Evolutionary conservation across 1,284 basidiomycete species (phyloP).

Genomic region (Moesziomyces aphidis): DNA sequence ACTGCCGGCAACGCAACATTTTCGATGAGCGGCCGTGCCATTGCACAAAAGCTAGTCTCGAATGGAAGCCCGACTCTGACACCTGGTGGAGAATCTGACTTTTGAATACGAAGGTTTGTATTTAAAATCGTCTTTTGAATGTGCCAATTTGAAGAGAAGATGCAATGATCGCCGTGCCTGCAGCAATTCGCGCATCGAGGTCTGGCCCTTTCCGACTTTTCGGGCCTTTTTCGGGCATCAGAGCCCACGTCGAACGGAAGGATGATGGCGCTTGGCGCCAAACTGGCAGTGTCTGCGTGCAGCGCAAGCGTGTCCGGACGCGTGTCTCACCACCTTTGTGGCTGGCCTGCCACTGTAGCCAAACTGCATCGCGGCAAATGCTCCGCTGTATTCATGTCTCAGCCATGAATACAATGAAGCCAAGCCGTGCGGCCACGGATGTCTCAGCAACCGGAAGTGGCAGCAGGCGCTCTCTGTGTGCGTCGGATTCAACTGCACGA

Average conservation of each 20-base stretch:
- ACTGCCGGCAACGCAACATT: too few species aligned
- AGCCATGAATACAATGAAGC: neutral
- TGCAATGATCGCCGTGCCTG: neutral
- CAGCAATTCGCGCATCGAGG: neutral
- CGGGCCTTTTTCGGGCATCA: neutral
- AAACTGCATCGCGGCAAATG: too few species aligned
- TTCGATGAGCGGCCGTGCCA: neutral
- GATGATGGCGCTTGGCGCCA: too few species aligned
- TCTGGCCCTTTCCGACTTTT: neutral
- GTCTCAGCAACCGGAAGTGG: neutral
- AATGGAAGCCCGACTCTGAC: conserved; percentile 8
- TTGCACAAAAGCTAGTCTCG: too few species aligned
- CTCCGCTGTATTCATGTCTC: too few species aligned
- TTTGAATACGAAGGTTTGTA: too few species aligned
- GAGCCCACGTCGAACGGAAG: conserved; percentile 8
- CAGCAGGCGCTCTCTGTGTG: neutral
- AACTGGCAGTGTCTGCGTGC: neutral
- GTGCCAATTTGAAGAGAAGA: neutral
- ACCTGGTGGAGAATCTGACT: neutral
- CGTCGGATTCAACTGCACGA: too few species aligned
- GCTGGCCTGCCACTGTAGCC: too few species aligned
- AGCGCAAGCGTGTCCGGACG: conserved; percentile 3
- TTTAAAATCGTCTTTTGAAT: too few species aligned
- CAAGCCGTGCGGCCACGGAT: neutral
- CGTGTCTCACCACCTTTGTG: conserved; percentile 7